phyloP scores from a whole-genome alignment of 176 grass and related monocot genomes.

The Rhynchospora breviuscula region DNA sequence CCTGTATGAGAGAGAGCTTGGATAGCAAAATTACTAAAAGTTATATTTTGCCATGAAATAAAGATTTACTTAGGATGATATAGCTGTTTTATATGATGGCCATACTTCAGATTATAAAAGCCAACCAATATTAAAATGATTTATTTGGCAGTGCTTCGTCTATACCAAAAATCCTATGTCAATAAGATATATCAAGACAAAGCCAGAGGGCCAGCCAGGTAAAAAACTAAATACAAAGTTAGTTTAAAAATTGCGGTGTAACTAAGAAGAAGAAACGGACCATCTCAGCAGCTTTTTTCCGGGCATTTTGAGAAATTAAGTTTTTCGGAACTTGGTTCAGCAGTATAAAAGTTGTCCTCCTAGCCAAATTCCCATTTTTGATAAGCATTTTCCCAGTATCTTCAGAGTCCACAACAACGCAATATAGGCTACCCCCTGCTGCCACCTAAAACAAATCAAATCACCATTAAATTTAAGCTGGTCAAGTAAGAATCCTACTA shows the following conservation, averaged over 20 bases:
- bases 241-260: not conserved
- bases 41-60: not conserved
- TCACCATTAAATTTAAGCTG: not conserved
- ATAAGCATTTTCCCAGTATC: conserved; percentile 81
- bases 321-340: conserved; percentile 81
- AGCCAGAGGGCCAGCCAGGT: not conserved
- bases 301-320: conserved; percentile 59
- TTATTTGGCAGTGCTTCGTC: conserved; percentile 17
- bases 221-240: not conserved
- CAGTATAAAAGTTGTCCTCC: conserved; percentile 86
- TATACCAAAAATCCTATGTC: not conserved
- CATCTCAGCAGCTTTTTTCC: conserved; percentile 66
- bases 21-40: not conserved
- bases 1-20: not conserved
- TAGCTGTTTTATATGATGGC: not conserved
- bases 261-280: conserved; percentile 29
- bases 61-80: not conserved
- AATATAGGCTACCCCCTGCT: conserved; percentile 80
- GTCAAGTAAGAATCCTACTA: not conserved
- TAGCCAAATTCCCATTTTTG: conserved; percentile 59
- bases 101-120: not conserved
- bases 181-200: not conserved
- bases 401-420: conserved; percentile 91
- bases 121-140: not conserved
- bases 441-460: conserved; percentile 59